These are phyloP conservation scores for Lyophyllum decastes DNA, from an alignment of 768 basidiomycete species.

Conservation along the genomic window DNA sequence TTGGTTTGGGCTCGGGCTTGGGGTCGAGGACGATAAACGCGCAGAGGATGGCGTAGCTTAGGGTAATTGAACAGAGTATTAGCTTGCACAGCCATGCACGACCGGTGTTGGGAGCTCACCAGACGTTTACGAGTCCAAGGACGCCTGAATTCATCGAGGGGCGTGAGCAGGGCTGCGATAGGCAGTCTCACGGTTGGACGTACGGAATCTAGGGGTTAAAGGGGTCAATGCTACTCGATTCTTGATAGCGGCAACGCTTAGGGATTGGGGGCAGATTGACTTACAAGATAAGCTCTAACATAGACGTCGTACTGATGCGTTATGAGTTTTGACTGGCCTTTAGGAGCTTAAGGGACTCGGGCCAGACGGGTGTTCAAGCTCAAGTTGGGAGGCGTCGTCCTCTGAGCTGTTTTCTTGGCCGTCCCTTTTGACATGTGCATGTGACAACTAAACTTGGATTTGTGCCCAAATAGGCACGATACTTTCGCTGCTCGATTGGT, in stretches of 20 bases:
- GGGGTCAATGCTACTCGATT: not conserved
- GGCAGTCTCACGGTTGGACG: not conserved
- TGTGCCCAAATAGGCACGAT: too few species aligned
- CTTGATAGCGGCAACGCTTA: too few species aligned
- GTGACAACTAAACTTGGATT: too few species aligned
- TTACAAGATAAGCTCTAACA: not conserved
- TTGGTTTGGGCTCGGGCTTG: not conserved
- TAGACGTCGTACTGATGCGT: not conserved
- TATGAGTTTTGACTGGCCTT: not conserved
- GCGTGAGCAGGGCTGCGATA: not conserved
- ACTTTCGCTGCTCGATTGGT: too few species aligned
- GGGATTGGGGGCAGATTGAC: too few species aligned
- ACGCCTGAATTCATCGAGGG: not conserved
- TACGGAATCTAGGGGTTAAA: not conserved
- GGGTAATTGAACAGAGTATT: not conserved
- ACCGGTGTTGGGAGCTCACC: conserved; percentile 6
- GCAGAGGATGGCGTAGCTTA: conserved; percentile 15
- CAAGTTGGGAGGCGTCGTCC: not conserved
- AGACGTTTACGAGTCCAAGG: conserved; percentile 13
- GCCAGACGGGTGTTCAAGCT: not conserved
- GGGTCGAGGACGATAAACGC: conserved; percentile 2
- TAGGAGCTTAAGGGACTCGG: not conserved
- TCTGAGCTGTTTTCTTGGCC: not conserved
- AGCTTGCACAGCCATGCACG: not conserved
- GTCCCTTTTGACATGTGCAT: not conserved